Percentiles rank a stretch among this genome's conserved stretches.
Evolutionary conservation across 139 green algal species (phyloP).

Genomic region (Choricystis sp.): DNA sequence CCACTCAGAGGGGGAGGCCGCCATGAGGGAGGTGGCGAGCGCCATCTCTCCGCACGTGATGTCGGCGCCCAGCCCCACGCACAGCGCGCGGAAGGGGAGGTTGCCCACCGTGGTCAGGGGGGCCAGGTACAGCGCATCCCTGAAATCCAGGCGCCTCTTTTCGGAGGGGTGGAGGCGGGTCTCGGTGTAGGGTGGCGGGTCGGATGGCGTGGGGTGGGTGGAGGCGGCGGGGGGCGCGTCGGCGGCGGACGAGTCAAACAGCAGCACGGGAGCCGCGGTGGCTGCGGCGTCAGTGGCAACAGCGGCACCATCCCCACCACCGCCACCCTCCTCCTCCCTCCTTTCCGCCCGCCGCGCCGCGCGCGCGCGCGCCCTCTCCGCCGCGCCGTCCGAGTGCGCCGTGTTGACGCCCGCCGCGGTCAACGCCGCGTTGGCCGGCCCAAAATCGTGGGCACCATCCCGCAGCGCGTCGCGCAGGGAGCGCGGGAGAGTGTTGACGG

Average conservation of each 20-base stretch:
- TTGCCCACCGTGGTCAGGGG: slow-evolving; percentile 95
- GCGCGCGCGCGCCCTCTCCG: too few species aligned
- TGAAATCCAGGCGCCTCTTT: slow-evolving; percentile 53
- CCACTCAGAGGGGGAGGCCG: slow-evolving; percentile 84
- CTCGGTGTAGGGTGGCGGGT: slow-evolving; percentile 12
- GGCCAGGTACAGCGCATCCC: slow-evolving; percentile 78
- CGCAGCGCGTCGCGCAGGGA: not conserved
- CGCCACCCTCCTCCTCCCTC: not conserved
- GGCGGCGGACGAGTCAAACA: not conserved
- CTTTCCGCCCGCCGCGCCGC: not conserved
- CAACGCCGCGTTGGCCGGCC: not conserved
- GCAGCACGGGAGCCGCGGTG: not conserved
- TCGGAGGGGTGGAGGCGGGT: slow-evolving; percentile 22
- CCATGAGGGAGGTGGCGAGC: slow-evolving; percentile 72
- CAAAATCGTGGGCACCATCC: not conserved
- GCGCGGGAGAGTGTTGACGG: not conserved
- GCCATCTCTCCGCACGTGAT: slow-evolving; percentile 94
- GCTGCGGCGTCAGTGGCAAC: not conserved
- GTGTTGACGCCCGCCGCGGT: not conserved
- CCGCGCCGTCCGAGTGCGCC: too few species aligned
- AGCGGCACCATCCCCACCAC: not conserved
- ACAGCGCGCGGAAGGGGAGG: slow-evolving; percentile 85
- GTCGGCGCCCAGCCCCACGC: slow-evolving; percentile 74
- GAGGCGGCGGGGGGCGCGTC: not conserved
- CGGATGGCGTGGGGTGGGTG: not conserved